Conservation (phyloP, 78 protist species). For the Dictyostelium purpureum region DNA sequence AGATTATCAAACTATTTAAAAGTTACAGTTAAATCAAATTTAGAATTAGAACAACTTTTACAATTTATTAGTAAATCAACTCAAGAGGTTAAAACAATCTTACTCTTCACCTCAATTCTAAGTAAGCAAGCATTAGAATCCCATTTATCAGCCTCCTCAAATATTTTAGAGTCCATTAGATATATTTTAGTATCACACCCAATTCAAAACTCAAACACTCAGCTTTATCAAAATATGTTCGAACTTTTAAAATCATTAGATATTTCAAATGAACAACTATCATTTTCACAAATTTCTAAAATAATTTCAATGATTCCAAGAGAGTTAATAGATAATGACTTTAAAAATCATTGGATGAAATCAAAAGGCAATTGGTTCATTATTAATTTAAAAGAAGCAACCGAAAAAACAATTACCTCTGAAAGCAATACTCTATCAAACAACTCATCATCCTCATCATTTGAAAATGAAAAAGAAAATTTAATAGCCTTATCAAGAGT, state of each 20-base stretch:
- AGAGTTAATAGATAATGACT: neutral
- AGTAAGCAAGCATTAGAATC: neutral
- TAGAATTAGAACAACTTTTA: neutral
- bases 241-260: neutral
- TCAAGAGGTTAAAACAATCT: neutral
- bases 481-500: neutral
- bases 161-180: neutral
- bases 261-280: neutral
- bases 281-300: neutral
- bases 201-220: conserved; percentile 17
- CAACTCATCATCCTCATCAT: neutral
- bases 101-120: neutral
- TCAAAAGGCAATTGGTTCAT: neutral
- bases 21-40: neutral
- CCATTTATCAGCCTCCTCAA: neutral
- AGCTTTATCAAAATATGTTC: neutral
- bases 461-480: neutral
- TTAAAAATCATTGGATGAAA: neutral
- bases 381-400: neutral
- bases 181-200: neutral
- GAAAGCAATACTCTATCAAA: neutral
- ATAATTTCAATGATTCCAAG: conserved; percentile 8
- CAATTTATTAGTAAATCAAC: neutral
- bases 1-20: neutral
- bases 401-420: neutral